These are phyloP conservation scores for Neurospora sp. DNA, from an alignment of 2,329 filamentous ascomycete species.

Conservation along the genomic window DNA sequence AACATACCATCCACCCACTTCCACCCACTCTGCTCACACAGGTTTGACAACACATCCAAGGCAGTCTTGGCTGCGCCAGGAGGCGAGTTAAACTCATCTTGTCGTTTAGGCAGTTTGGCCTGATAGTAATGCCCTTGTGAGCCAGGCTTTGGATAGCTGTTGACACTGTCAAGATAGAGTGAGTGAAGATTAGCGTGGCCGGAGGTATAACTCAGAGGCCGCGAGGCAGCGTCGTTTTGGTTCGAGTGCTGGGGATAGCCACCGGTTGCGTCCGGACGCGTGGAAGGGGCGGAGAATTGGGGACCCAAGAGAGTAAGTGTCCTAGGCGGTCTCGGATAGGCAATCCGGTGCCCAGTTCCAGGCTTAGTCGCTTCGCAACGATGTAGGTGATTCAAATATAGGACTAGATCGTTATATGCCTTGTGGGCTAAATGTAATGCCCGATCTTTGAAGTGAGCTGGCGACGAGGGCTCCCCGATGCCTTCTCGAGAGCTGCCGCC, in stretches of 20 bases:
- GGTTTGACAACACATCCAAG: constrained; percentile 58
- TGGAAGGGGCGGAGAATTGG: neutral
- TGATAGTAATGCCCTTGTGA: neutral
- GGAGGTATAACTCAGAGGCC: constrained; percentile 7
- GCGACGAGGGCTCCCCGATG: constrained; percentile 20
- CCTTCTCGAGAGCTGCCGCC: constrained; percentile 2
- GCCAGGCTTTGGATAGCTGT: neutral
- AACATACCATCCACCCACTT: constrained; percentile 91
- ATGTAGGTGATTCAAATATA: constrained; percentile 48
- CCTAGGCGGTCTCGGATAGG: constrained; percentile 44
- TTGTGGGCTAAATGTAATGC: constrained; percentile 60
- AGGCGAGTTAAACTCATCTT: neutral
- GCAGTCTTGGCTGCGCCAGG: constrained; percentile 45
- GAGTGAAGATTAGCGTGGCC: constrained; percentile 1
- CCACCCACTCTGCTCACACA: constrained; percentile 75
- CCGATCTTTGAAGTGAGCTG: constrained; percentile 52
- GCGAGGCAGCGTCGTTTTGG: constrained; percentile 13
- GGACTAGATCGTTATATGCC: constrained; percentile 61
- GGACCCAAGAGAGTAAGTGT: constrained; percentile 11
- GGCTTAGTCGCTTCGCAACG: constrained; percentile 28
- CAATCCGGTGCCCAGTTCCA: constrained; percentile 31
- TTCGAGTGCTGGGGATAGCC: constrained; percentile 13
- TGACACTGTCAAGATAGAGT: neutral
- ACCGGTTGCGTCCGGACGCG: constrained; percentile 5
- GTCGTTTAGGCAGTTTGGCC: neutral